Evolutionary conservation across 768 basidiomycete genomes (phyloP).

Genomic region (Phanerodontia chrysosporium): DNA sequence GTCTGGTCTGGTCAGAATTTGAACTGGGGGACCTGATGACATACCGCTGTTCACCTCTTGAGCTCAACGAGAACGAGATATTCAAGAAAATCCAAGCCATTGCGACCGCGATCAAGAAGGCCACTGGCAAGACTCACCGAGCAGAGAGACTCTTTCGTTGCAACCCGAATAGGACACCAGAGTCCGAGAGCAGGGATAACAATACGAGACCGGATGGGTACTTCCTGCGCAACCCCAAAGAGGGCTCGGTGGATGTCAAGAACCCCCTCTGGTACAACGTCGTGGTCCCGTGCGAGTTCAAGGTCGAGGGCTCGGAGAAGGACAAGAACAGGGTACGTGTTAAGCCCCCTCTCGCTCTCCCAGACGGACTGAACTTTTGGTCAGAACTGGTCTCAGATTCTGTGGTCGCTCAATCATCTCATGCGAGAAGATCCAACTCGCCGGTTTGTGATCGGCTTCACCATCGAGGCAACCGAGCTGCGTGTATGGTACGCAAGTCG

Average conservation of each 20-base stretch:
- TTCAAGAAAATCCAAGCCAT: neutral
- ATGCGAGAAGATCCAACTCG: conserved; percentile 26
- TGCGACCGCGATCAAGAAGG: neutral
- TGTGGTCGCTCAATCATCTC: conserved; percentile 25
- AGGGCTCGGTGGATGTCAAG: neutral
- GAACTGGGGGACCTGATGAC: neutral
- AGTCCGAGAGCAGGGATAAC: neutral
- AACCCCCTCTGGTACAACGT: neutral
- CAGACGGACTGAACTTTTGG: no score
- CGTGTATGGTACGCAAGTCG: conserved; percentile 28
- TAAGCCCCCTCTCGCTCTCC: neutral
- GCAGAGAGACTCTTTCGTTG: neutral
- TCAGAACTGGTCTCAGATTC: conserved; percentile 13
- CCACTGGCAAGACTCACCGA: neutral
- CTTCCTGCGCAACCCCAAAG: neutral
- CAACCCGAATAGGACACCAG: neutral
- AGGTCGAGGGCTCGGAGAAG: neutral
- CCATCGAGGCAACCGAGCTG: conserved; percentile 20
- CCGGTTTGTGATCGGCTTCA: conserved; percentile 26
- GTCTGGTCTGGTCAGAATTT: neutral
- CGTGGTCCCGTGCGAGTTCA: neutral
- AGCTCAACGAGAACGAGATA: neutral
- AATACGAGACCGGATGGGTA: neutral
- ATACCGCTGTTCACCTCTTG: neutral
- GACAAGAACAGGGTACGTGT: neutral